These are phyloP conservation scores for Sherardia arvensis DNA, from an alignment of 257 asterid species.

Conservation along the genomic window DNA sequence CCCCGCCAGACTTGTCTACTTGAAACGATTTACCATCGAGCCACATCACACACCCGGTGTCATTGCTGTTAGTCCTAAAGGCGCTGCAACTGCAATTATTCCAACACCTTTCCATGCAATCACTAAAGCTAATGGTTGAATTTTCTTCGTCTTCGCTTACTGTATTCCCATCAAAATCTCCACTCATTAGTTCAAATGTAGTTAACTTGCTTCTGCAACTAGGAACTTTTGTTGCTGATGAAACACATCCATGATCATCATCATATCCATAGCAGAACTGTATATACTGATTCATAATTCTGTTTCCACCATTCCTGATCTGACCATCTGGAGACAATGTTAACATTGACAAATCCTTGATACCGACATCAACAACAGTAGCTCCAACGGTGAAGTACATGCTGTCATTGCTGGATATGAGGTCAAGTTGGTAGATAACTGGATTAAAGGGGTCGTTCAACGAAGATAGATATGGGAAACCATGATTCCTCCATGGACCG, in stretches of 20 bases:
- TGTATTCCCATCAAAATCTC: not conserved
- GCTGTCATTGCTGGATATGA: not conserved
- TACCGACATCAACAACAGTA: no score
- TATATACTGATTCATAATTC: not conserved
- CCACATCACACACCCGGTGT: constrained; percentile 18
- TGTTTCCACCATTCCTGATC: not conserved
- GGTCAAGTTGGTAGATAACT: not conserved
- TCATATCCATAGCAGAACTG: constrained; percentile 18
- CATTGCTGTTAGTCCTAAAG: not conserved
- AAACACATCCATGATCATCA: constrained; percentile 13
- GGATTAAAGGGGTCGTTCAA: not conserved
- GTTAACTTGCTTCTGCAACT: constrained; percentile 11
- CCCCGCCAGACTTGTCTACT: not conserved
- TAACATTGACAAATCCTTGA: constrained; percentile 1
- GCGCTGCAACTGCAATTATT: constrained; percentile 16
- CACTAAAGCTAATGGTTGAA: constrained; percentile 8
- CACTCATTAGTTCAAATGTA: constrained; percentile 7
- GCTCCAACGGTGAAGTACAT: constrained; percentile 10
- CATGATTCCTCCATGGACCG: constrained; percentile 16
- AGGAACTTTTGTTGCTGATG: constrained; percentile 6
- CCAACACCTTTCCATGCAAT: constrained; percentile 26
- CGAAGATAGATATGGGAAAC: not conserved
- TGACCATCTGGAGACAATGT: constrained; percentile 5
- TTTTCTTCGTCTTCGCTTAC: not conserved
- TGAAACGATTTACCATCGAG: not conserved